Base-by-base conservation (phyloP, 805 yeast genomes). In the Wickerhamomyces rabaulensis region DNA sequence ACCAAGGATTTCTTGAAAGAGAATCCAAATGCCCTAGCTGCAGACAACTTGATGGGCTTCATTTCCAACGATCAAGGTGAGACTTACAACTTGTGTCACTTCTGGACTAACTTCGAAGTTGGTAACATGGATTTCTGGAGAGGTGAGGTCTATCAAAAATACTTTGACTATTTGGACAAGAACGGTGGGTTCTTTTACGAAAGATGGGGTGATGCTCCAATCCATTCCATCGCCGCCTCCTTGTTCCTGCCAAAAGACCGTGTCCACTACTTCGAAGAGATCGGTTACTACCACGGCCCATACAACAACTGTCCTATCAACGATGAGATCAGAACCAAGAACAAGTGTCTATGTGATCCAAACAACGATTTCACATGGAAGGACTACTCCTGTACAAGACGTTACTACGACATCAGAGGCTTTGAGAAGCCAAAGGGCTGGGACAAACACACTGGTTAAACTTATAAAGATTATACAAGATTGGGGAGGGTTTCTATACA, bases 131-230 rank as follows among this genome's bases (percentile, higher is more conserved):
- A 81, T 44, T 78, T 86, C 51, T 82, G 82, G 77, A 70, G 89
- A 53, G 69, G 79, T 0, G 63, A 71, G 33, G 71, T 74, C 19
- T 86, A 84, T 65, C 69, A 72, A 40, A 69, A 74, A 9, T 84
- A 76, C 65, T 86, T 86, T 61, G 70, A 84, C 20, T 68, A 68
- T 60, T 68, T 87, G 40, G 95, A 87, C 60, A 49, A 64, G 41
- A 62, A 76, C 3, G 95, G 95, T 47, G 95, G 95, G 1, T 87
- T 87, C 62, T 87, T 79, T 63, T 85, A 86, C 60, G 94, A 88
- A 67, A 74, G 96, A 54, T 88, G 96, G 95, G 96, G 96, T 19
- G 96, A 88, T 66, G 96, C 95, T 0, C 96, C 96, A 31, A 84
- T 88, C 42, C 96, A 88, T 66, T 85, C 95, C 6, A 82, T 88